Conservation (phyloP, 805 yeast species). For the Wickerhamomyces alni region DNA sequence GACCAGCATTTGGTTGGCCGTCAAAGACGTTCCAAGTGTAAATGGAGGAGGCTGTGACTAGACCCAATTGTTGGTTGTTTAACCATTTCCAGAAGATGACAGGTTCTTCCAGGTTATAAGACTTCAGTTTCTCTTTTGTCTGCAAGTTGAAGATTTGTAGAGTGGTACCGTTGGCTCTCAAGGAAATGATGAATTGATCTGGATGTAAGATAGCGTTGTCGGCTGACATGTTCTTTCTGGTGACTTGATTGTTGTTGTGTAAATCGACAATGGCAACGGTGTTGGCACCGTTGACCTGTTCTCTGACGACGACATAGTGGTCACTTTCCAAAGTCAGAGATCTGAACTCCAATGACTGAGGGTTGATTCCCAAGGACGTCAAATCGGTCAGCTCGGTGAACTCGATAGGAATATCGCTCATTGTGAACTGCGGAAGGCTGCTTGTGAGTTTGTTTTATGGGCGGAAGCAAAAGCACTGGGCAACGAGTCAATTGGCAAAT, state of each 20-base stretch:
- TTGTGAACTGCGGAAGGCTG: slow-evolving; percentile 8
- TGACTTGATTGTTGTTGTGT: slow-evolving; percentile 68
- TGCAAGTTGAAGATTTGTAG: slow-evolving; percentile 89
- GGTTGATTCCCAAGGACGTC: slow-evolving; percentile 79
- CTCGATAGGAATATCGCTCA: slow-evolving; percentile 87
- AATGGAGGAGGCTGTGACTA: slow-evolving; percentile 72
- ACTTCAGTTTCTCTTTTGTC: slow-evolving; percentile 82
- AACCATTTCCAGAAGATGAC: slow-evolving; percentile 97
- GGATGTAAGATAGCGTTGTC: slow-evolving; percentile 98
- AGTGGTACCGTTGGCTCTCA: slow-evolving; percentile 94
- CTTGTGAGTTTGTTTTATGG: neutral
- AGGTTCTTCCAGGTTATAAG: slow-evolving; percentile 80
- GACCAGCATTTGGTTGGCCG: slow-evolving; percentile 71
- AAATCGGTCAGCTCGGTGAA: slow-evolving; percentile 93
- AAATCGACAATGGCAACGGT: slow-evolving; percentile 93
- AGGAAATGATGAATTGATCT: slow-evolving; percentile 75
- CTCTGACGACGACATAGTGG: slow-evolving; percentile 79
- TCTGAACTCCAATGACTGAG: slow-evolving; percentile 80
- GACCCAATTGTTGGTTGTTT: slow-evolving; percentile 62
- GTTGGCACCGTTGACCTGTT: slow-evolving; percentile 56
- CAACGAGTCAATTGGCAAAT: neutral
- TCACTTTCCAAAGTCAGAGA: slow-evolving; percentile 94
- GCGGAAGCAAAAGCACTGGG: neutral
- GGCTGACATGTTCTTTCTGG: slow-evolving; percentile 92
- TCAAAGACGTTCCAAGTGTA: slow-evolving; percentile 83